These are phyloP conservation scores for Rubia peregrina DNA, from an alignment of 305 asterid species.

Conservation along the genomic window DNA sequence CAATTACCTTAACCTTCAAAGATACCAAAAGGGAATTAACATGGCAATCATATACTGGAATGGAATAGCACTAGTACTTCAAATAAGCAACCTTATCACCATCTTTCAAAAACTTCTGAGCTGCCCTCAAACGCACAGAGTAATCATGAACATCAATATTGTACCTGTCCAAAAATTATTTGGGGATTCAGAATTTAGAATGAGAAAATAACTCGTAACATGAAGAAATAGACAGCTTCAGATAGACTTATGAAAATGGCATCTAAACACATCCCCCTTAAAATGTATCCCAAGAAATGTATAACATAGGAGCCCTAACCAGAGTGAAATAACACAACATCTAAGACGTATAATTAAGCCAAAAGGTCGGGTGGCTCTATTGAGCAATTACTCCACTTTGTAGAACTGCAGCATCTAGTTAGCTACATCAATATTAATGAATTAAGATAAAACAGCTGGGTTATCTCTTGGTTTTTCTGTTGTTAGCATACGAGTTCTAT, in stretches of 20 bases:
- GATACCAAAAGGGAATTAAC: slow-evolving; percentile 6
- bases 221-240: neutral
- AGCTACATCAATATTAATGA: neutral
- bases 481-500: neutral
- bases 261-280: too few species aligned
- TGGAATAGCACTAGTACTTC: neutral
- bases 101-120: slow-evolving; percentile 73
- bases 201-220: neutral
- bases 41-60: neutral
- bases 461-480: neutral
- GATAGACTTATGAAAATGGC: neutral
- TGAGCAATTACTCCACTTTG: neutral
- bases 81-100: slow-evolving; percentile 80
- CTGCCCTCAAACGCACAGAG: slow-evolving; percentile 86
- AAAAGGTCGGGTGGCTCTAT: neutral
- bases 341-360: neutral
- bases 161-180: slow-evolving; percentile 47
- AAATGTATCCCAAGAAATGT: neutral
- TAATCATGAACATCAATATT: slow-evolving; percentile 94
- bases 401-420: neutral
- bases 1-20: slow-evolving; percentile 82
- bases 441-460: neutral
- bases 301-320: neutral
- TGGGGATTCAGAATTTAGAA: neutral
- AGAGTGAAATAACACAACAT: neutral